Evolutionary conservation across 176 grass and related monocot genomes (phyloP).

Genomic region (Otatea glauca): DNA sequence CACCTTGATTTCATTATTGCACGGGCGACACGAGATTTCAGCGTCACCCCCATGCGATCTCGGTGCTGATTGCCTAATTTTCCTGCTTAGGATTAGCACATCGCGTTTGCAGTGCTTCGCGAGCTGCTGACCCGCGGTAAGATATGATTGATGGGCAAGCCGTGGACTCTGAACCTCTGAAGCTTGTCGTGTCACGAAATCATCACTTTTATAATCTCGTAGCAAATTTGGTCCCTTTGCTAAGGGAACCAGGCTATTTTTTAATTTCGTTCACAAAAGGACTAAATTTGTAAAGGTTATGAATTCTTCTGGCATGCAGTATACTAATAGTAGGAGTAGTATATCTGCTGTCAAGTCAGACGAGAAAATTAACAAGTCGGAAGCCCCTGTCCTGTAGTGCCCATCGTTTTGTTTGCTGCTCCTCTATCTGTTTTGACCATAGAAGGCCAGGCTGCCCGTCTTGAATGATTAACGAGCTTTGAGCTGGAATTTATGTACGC

Average conservation of each 20-base stretch:
- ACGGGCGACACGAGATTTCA: neutral
- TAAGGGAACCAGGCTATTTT: too few relatives aligned
- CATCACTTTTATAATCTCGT: too few relatives aligned
- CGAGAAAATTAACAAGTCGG: neutral
- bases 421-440: too few relatives aligned
- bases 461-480: too few relatives aligned
- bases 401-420: neutral
- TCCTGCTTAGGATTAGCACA: neutral
- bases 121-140: constrained; percentile 36
- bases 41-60: neutral
- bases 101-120: neutral
- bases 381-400: neutral
- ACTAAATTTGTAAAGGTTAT: neutral
- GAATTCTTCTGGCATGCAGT: neutral
- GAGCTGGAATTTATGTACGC: neutral
- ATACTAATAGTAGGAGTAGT: too few relatives aligned
- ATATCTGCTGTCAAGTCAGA: constrained; percentile 14
- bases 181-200: neutral
- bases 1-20: constrained; percentile 23
- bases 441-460: too few relatives aligned
- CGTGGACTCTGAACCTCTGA: constrained; percentile 26
- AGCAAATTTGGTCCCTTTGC: too few relatives aligned
- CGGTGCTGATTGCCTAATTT: neutral
- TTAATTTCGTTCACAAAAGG: too few relatives aligned
- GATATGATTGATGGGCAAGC: constrained; percentile 42